A percentile compares a stretch with the other conserved stretches of the same genome.
Conservation (phyloP, 1,284 basidiomycete genomes). For the Inonotus hispidus region DNA sequence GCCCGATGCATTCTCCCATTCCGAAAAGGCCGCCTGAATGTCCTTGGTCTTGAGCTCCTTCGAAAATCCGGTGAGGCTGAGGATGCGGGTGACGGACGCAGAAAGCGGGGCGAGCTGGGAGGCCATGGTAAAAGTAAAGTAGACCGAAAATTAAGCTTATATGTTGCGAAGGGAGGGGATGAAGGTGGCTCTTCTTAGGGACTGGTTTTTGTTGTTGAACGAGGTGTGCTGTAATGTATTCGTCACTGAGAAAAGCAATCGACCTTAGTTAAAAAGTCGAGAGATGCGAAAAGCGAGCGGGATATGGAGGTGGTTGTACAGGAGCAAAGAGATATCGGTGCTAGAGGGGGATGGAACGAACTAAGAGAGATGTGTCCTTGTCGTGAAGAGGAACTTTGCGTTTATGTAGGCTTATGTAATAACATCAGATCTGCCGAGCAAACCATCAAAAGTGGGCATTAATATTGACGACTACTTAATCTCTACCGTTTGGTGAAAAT, state of each 20-base stretch:
- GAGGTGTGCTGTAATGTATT: conserved; percentile 9
- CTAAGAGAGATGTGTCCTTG: neutral
- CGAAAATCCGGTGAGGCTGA: conserved; percentile 87
- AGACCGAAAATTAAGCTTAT: conserved; percentile 1
- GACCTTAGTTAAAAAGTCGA: conserved; percentile 13
- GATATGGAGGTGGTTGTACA: conserved; percentile 10
- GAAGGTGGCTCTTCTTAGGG: neutral
- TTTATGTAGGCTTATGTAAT: conserved; percentile 3
- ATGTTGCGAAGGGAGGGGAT: conserved; percentile 7
- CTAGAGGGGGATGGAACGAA: conserved; percentile 1
- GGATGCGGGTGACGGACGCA: conserved; percentile 92
- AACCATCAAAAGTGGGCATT: neutral
- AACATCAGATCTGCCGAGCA: neutral
- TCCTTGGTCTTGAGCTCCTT: conserved; percentile 97
- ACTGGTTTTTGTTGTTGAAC: conserved; percentile 9
- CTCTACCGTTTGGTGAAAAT: neutral
- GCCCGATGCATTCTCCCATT: conserved; percentile 82
- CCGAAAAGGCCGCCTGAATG: conserved; percentile 85
- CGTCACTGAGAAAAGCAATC: conserved; percentile 6
- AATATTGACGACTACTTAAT: neutral
- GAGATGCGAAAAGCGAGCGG: conserved; percentile 13
- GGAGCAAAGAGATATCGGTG: conserved; percentile 1
- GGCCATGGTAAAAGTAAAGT: conserved; percentile 28
- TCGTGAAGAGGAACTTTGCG: neutral
- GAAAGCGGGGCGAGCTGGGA: conserved; percentile 74